Evolutionary conservation across 352 stramenopile species (phyloP).

Genomic region (Pythium coloratum): DNA sequence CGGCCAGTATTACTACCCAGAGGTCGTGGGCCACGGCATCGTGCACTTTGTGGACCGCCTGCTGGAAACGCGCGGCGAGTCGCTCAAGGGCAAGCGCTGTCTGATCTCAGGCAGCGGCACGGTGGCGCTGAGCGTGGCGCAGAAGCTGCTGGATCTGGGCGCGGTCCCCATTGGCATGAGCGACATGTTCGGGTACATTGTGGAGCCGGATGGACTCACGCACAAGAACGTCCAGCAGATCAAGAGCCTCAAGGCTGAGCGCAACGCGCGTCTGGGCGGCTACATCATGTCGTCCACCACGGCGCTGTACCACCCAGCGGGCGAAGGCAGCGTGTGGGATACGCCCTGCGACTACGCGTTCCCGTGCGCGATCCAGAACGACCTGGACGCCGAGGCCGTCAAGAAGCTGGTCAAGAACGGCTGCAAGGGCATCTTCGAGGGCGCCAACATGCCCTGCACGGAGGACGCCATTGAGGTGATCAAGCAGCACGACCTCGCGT

Average conservation of each 20-base stretch:
- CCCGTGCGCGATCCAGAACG: constrained; percentile 94
- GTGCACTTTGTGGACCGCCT: constrained; percentile 96
- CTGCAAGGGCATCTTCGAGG: constrained; percentile 88
- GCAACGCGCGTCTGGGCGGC: constrained; percentile 72
- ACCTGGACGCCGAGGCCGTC: constrained; percentile 81
- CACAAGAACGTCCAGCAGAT: constrained; percentile 69
- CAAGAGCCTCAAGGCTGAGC: constrained; percentile 82
- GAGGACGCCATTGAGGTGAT: constrained; percentile 79
- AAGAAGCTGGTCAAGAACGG: constrained; percentile 86
- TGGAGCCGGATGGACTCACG: constrained; percentile 91
- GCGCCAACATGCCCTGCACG: constrained; percentile 81
- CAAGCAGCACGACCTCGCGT: constrained; percentile 82
- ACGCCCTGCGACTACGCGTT: constrained; percentile 96
- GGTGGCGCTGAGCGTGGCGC: constrained; percentile 91
- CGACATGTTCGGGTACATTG: constrained; percentile 94
- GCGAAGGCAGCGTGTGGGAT: constrained; percentile 85
- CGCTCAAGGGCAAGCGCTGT: constrained; percentile 95
- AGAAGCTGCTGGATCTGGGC: constrained; percentile 95
- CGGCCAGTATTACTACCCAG: constrained; percentile 84
- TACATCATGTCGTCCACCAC: constrained; percentile 90
- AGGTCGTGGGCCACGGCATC: constrained; percentile 93
- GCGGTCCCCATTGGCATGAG: constrained; percentile 96
- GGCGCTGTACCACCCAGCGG: constrained; percentile 82
- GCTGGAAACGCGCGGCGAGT: constrained; percentile 91
- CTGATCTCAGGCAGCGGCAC: constrained; percentile 96